These are phyloP conservation scores for Spongospora subterranea DNA, from an alignment of 208 protist genomes.

Conservation along the genomic window DNA sequence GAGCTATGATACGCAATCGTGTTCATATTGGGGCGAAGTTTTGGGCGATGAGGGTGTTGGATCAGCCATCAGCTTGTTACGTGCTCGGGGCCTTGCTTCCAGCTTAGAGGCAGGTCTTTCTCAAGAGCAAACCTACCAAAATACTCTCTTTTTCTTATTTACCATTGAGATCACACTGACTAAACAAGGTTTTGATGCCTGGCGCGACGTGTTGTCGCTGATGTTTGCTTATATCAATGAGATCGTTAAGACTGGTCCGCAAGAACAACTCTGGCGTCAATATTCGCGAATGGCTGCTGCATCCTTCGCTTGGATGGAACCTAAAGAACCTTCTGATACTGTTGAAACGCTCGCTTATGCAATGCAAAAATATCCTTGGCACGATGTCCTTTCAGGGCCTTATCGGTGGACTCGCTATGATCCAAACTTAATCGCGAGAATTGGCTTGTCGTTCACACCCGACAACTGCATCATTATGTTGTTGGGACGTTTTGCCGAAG, in stretches of 20 bases:
- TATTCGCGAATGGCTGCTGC: not conserved
- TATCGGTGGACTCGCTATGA: not conserved
- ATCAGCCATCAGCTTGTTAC: not conserved
- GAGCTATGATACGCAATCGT: not conserved
- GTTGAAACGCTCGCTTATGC: not conserved
- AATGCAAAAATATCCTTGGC: not conserved
- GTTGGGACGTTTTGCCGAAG: not conserved
- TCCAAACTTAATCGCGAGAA: not conserved
- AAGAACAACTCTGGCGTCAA: not conserved
- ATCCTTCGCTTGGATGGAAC: slow-evolving; percentile 51
- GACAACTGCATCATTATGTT: not conserved
- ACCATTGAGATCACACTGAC: not conserved
- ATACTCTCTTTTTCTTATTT: slow-evolving; percentile 28
- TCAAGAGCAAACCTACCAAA: slow-evolving; percentile 54
- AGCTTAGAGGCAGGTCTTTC: not conserved
- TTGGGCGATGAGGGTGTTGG: slow-evolving; percentile 30
- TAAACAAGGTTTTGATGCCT: not conserved
- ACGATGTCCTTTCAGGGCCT: slow-evolving; percentile 5
- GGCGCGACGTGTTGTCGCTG: not conserved
- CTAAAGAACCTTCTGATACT: slow-evolving; percentile 2
- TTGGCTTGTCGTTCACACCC: not conserved
- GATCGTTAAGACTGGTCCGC: not conserved
- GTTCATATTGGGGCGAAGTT: slow-evolving; percentile 16
- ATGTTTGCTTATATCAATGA: slow-evolving; percentile 11
- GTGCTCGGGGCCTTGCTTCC: slow-evolving; percentile 8